Base-by-base conservation (phyloP, 2,329 filamentous ascomycete species). In the Neoarthrinium moseri region DNA sequence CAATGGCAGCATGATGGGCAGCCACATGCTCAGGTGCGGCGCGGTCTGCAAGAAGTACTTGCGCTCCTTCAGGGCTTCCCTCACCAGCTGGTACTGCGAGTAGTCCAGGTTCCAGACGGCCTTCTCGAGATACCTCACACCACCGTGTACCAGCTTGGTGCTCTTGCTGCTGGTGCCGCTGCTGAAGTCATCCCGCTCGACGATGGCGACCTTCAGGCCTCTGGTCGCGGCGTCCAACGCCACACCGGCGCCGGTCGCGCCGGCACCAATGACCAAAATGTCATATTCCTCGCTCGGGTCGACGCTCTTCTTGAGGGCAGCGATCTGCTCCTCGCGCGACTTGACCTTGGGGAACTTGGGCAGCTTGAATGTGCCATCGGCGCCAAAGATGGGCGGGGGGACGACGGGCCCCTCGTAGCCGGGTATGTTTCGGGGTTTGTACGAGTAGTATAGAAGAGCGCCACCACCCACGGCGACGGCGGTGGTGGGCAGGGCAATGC, bases 111-210 rank as follows among this genome's bases (percentile, higher is more conserved):
- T 85, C 81, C 82, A 88, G 46, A 89, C 78, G 32, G 86, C 86
- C 69, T 89, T 89, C 63, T 89, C 85, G 22, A 89, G 70, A 63
- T 89, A 89, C 56, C 86, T 73, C 43, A 89, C 85, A 60, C 85
- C 86, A 43, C 86, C 86, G 63, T 89, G 85, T n/a, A 89, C 85
- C 48, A 89, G 73, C 67, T 89, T 89, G 44, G 86, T 89, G 62
- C 83, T 87, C 70, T 88, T 89, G 60, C 81, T 85, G 64, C 84
- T 87, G 11, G 86, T 89, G 33, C 86, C 86, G 54, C 81, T 82
- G 57, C 80, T 83, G 63, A 89, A 89, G 63, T 89, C 86, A 60
- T 89, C 86, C 43, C 84, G 73, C 64, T 89, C 86, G 13, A 89
- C 78, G 34, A 87, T 65, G 33, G 85, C 86, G 43, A 89, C 86